Percentiles rank a stretch among this genome's conserved stretches.
Conservation (phyloP, 805 yeast species). For the Kodamaea nitidulidarum region DNA sequence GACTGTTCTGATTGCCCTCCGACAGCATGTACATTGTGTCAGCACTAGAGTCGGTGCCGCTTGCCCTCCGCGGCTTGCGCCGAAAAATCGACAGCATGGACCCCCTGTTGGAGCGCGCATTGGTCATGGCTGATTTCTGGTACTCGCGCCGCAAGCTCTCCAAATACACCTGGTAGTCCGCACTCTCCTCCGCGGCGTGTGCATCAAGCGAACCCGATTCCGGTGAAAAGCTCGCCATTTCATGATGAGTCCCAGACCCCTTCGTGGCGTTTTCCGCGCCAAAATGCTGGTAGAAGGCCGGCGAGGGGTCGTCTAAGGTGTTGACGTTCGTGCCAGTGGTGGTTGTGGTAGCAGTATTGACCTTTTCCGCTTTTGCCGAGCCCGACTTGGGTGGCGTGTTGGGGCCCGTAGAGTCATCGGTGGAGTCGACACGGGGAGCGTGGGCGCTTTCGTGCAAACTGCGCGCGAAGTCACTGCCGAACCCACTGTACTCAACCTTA, state of each 20-base stretch:
- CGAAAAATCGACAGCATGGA: conserved; percentile 7
- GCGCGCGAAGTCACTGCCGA: conserved; percentile 7
- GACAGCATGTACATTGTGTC: not conserved
- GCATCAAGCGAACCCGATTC: no score
- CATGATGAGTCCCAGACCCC: no score
- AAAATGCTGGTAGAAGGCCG: no score
- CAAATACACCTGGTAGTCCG: conserved; percentile 18
- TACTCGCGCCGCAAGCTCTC: conserved; percentile 6
- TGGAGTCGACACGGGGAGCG: conserved; percentile 1
- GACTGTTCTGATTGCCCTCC: not conserved
- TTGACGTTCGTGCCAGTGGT: conserved; percentile 16
- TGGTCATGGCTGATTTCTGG: not conserved
- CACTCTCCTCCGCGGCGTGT: conserved; percentile 1
- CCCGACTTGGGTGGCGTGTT: conserved; percentile 4
- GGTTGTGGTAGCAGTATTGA: conserved; percentile 3
- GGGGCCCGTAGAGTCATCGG: not conserved
- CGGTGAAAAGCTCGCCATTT: no score
- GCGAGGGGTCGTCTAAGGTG: conserved; percentile 11
- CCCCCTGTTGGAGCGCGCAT: conserved; percentile 3
- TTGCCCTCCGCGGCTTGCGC: not conserved
- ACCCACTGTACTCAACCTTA: conserved; percentile 26
- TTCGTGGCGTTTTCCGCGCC: no score
- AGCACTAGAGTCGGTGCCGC: conserved; percentile 1
- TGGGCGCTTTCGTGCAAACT: not conserved
- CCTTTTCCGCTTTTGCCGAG: conserved; percentile 6